A percentile compares a stretch with the other conserved stretches of the same genome.
Conservation (phyloP, 805 yeast species). For the Lipomyces mesembrius region DNA sequence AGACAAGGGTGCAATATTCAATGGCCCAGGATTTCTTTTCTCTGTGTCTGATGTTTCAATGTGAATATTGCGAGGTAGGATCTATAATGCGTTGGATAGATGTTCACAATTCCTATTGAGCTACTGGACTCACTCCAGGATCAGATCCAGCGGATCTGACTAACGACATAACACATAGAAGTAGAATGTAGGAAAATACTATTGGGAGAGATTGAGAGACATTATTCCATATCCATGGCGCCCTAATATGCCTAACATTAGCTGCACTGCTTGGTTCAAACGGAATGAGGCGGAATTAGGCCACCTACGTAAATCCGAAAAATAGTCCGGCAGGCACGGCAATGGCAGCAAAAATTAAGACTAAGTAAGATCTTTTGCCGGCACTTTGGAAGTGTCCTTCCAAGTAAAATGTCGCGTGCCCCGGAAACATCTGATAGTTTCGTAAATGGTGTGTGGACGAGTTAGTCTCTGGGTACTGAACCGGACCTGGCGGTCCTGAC, state of each 20-base stretch:
- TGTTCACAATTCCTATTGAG: neutral
- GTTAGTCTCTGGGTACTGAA: neutral
- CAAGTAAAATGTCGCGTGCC: neutral
- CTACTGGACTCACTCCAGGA: slow-evolving; percentile 12
- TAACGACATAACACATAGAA: slow-evolving; percentile 1
- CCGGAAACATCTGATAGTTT: neutral
- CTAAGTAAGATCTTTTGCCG: neutral
- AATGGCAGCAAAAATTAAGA: neutral
- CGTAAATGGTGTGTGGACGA: neutral
- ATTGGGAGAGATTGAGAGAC: slow-evolving; percentile 11
- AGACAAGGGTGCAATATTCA: neutral
- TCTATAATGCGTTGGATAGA: neutral
- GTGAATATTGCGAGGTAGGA: slow-evolving; percentile 4
- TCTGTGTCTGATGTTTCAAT: neutral
- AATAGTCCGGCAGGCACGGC: neutral
- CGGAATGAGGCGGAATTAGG: neutral
- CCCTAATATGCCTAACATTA: slow-evolving; percentile 1
- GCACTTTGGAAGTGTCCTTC: neutral
- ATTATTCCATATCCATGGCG: slow-evolving; percentile 13
- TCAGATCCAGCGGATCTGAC: slow-evolving; percentile 3
- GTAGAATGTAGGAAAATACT: neutral
- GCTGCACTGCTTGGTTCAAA: neutral
- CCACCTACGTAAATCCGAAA: slow-evolving; percentile 7
- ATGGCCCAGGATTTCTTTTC: neutral
- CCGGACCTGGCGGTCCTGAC: neutral